Evolutionary conservation across 805 yeast genomes (phyloP).

Genomic region (Kodamaea restingae): DNA sequence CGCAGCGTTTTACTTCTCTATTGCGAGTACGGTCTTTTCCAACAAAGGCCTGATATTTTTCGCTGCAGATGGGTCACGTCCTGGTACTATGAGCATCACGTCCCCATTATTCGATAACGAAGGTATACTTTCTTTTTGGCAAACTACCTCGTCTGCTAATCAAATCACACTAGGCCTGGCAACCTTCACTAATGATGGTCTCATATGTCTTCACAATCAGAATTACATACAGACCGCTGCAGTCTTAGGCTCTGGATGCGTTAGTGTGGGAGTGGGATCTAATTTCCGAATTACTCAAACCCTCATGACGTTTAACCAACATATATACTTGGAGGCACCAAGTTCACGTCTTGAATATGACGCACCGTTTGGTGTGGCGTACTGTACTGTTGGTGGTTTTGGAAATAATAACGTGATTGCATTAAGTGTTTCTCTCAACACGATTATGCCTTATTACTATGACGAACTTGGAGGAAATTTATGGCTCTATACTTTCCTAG

Average conservation of each 20-base stretch:
- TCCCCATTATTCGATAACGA: conserved; percentile 11
- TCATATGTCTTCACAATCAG: conserved; percentile 21
- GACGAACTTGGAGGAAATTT: too few species aligned
- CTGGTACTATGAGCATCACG: conserved; percentile 9
- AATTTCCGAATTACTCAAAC: conserved; percentile 9
- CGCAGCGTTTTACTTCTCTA: conserved; percentile 5
- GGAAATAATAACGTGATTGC: conserved; percentile 26
- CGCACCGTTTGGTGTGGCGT: conserved; percentile 14
- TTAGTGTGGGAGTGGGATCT: conserved; percentile 14
- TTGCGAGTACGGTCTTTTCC: conserved; percentile 6
- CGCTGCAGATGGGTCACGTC: conserved; percentile 9
- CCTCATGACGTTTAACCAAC: conserved; percentile 4
- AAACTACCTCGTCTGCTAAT: conserved; percentile 5
- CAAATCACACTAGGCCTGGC: not conserved
- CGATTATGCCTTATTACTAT: not conserved
- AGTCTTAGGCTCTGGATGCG: conserved; percentile 26
- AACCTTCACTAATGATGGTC: conserved; percentile 10
- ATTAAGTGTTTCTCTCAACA: not conserved
- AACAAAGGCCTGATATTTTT: conserved; percentile 11
- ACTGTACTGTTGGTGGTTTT: conserved; percentile 22
- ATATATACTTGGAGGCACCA: conserved; percentile 8
- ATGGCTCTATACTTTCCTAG: too few species aligned
- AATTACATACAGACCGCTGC: conserved; percentile 17
- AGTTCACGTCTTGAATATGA: conserved; percentile 11
- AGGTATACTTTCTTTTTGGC: conserved; percentile 19